phyloP scores from a whole-genome alignment of 1,139 yeast species.

The Suhomyces terraborum region DNA sequence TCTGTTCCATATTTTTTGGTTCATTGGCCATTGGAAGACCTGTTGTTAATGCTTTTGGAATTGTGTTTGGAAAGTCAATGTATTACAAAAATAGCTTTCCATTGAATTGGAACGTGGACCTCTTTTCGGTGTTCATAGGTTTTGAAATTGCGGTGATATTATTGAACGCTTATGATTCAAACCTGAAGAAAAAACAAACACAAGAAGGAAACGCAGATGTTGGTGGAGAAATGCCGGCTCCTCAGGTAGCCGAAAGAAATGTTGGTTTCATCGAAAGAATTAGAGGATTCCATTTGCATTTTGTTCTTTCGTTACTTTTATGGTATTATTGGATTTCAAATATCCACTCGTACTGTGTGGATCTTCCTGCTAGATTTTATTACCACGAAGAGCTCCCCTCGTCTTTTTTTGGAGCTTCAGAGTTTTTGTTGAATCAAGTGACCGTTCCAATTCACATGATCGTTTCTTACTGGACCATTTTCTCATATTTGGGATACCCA shows the following conservation, averaged over 20 bases:
- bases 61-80: conserved; percentile 4
- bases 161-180: conserved; percentile 21
- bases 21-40: conserved; percentile 49
- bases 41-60: conserved; percentile 19
- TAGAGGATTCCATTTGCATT: background rate
- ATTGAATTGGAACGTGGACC: conserved; percentile 14
- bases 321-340: conserved; percentile 27
- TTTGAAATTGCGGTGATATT: conserved; percentile 20
- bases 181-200: conserved; percentile 5
- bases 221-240: background rate
- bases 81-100: conserved; percentile 10
- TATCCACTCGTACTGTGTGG: conserved; percentile 30
- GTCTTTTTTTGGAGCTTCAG: conserved; percentile 9
- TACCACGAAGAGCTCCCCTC: conserved; percentile 1
- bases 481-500: conserved; percentile 18
- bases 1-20: conserved; percentile 33
- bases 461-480: conserved; percentile 27
- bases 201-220: background rate
- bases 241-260: background rate
- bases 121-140: conserved; percentile 22
- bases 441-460: conserved; percentile 25
- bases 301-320: conserved; percentile 7
- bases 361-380: conserved; percentile 23
- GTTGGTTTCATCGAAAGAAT: conserved; percentile 2
- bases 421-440: conserved; percentile 17